phyloP scores from a whole-genome alignment of 495 filamentous ascomycete genomes.

The Daldinia concentrica region DNA sequence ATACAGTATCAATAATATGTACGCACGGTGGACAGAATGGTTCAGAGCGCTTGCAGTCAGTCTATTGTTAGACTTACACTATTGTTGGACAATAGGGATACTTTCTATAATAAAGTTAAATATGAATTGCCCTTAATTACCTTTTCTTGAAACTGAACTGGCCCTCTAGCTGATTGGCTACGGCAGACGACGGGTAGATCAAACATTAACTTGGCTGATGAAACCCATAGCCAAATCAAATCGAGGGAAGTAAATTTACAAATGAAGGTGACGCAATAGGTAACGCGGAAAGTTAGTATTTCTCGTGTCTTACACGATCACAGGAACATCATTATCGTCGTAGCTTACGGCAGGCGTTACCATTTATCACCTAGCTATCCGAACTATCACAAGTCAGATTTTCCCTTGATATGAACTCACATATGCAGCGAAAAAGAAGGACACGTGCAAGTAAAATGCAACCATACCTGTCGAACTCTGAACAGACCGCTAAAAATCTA shows the following conservation, averaged over 20 bases:
- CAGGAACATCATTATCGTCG: neutral
- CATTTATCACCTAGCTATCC: neutral
- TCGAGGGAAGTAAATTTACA: neutral
- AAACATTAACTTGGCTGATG: constrained; percentile 18
- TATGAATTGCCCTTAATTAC: neutral
- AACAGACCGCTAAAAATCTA: neutral
- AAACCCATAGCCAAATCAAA: constrained; percentile 1
- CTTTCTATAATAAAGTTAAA: neutral
- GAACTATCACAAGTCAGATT: neutral
- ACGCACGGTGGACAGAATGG: too few species aligned
- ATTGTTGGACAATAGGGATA: neutral
- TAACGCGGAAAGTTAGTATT: neutral
- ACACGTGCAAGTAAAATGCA: neutral
- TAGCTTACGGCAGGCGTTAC: neutral
- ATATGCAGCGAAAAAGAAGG: neutral
- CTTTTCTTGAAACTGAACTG: neutral
- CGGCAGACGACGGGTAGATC: constrained; percentile 11
- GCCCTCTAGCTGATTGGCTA: constrained; percentile 9
- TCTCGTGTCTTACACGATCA: neutral
- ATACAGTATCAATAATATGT: too few species aligned
- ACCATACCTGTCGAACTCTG: neutral
- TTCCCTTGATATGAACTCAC: neutral
- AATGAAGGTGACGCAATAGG: neutral
- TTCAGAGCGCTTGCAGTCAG: too few species aligned
- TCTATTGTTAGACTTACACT: neutral